Base-by-base conservation (phyloP, 139 green algal genomes). In the Chlorella sorokiniana region DNA sequence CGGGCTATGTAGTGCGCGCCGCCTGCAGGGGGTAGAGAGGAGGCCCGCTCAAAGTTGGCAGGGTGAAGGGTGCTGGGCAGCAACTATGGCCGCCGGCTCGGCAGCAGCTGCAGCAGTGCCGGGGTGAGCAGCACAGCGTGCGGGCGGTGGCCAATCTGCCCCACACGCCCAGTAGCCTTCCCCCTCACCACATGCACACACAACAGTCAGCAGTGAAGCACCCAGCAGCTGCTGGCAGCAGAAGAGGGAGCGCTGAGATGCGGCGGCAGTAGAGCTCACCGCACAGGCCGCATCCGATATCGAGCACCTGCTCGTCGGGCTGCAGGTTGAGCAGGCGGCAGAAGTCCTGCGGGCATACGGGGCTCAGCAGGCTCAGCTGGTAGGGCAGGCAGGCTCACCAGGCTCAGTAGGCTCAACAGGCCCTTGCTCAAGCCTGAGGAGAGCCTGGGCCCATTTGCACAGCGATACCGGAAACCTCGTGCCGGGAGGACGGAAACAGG, bases 211-310 rank as follows among this genome's bases (percentile, higher is more conserved):
- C n/a, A n/a, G n/a, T n/a, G n/a, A n/a, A n/a, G n/a, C n/a, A n/a
- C n/a, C n/a, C n/a, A n/a, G n/a, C n/a, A 5, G 56, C 1, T 35
- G 56, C 23, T 64, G 29, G n/a, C 62, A 7, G 62, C 3, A 11
- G 33, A 1, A 3, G 1, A 42, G 3, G 0, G 33, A 42, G 1
- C n/a, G n/a, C n/a, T n/a, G 9, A 44, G 62, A 0, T 29, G 62
- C 25, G 56, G 56, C 69, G n/a, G 8, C 27, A n/a, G 84, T 52
- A 37, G 76, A 78, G 44, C 89, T 48, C 64, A 70, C 88, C 91
- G 40, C 93, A 94, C 14, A 91, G 84, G 81, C 93, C 93, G 77
- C 93, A 97, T 25, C 93, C 93, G 11, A 97, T 83, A 54, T 97
- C 93, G 76, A 97, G 85, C 54, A 96, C 86, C 1, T 87, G 67